These are phyloP conservation scores for Podospora pseudopauciseta DNA, from an alignment of 495 filamentous ascomycete species.

Conservation along the genomic window DNA sequence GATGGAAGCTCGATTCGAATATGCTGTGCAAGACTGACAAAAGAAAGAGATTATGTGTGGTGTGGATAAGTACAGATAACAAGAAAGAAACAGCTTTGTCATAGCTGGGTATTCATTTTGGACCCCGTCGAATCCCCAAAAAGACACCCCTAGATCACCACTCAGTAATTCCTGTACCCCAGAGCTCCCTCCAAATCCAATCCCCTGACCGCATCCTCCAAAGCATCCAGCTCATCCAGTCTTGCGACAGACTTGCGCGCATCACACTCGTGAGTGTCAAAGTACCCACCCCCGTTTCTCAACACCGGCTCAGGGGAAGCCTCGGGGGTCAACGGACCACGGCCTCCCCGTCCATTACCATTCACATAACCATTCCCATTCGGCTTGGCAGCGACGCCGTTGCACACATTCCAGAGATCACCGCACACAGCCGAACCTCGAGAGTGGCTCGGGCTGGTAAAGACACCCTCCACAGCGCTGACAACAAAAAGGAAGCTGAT, in stretches of 20 bases:
- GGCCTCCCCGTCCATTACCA: slow-evolving; percentile 7
- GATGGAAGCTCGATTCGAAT: background rate
- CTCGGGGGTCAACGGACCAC: slow-evolving; percentile 22
- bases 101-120: background rate
- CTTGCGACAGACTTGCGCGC: slow-evolving; percentile 18
- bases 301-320: slow-evolving; percentile 26
- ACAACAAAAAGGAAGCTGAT: slow-evolving; percentile 22
- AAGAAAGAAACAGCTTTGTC: background rate
- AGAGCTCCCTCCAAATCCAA: slow-evolving; percentile 26
- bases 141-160: too few species aligned
- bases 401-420: slow-evolving; percentile 4
- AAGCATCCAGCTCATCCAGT: slow-evolving; percentile 18
- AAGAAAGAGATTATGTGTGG: background rate
- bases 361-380: slow-evolving; percentile 10
- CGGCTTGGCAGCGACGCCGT: background rate
- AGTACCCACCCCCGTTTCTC: slow-evolving; percentile 1
- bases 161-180: slow-evolving; percentile 21
- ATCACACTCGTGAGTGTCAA: slow-evolving; percentile 21
- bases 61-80: background rate
- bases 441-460: slow-evolving; percentile 9
- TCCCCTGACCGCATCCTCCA: slow-evolving; percentile 23
- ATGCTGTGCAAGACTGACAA: background rate
- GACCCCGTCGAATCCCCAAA: too few species aligned
- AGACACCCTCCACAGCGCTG: slow-evolving; percentile 10
- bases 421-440: background rate